phyloP scores from a whole-genome alignment of 2,329 filamentous ascomycete genomes.

The Claviceps citrina region DNA sequence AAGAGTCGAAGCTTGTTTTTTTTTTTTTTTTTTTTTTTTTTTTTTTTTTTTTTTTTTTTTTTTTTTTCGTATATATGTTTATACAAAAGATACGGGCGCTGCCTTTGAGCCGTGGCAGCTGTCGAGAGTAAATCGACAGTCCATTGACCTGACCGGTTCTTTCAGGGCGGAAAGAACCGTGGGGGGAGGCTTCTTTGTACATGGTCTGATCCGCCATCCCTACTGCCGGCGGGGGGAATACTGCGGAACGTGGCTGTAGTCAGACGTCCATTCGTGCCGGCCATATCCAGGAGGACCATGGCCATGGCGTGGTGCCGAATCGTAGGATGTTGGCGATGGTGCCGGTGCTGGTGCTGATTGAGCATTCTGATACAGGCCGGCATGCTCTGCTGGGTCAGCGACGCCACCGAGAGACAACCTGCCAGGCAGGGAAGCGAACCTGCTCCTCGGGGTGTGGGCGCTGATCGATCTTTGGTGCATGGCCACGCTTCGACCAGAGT shows the following conservation, averaged over 20 bases:
- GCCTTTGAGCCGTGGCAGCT: not conserved
- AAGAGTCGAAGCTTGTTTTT: too few relatives aligned
- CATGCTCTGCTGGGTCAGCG: slow-evolving; percentile 1
- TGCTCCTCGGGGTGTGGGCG: slow-evolving; percentile 9
- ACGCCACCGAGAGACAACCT: slow-evolving; percentile 11
- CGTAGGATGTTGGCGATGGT: slow-evolving; percentile 4
- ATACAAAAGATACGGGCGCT: too few relatives aligned
- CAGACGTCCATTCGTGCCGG: slow-evolving; percentile 1
- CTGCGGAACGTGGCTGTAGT: slow-evolving; percentile 1
- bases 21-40: not conserved
- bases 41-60: not conserved
- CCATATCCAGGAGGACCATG: slow-evolving; percentile 2
- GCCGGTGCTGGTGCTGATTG: too few relatives aligned
- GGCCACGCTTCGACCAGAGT: not conserved
- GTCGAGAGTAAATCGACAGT: not conserved
- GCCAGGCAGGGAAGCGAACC: slow-evolving; percentile 3
- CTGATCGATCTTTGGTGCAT: slow-evolving; percentile 13
- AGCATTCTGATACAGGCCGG: too few relatives aligned
- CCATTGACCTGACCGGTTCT: slow-evolving; percentile 1
- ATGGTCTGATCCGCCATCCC: not conserved
- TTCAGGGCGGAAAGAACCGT: too few relatives aligned
- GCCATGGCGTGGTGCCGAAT: slow-evolving; percentile 3
- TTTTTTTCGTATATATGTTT: not conserved
- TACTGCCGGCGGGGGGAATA: not conserved
- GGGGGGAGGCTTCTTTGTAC: not conserved